phyloP scores from a whole-genome alignment of 2,329 filamentous ascomycete genomes.

The Trichoderma afroharzianum region DNA sequence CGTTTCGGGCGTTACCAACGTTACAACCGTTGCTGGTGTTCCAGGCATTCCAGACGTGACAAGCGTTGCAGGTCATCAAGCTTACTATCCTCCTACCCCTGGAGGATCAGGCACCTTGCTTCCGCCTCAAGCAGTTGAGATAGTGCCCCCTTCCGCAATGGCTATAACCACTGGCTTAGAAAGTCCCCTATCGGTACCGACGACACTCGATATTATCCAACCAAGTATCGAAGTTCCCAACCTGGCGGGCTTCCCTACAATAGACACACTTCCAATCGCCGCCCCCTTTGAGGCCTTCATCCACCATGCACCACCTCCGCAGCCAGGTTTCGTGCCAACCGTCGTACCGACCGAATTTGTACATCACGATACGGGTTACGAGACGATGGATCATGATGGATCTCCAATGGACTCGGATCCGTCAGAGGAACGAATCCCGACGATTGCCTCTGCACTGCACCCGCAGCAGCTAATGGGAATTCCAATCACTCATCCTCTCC shows the following conservation, averaged over 20 bases:
- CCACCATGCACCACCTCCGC: conserved; percentile 56
- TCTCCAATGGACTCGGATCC: conserved; percentile 60
- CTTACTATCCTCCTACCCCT: conserved; percentile 85
- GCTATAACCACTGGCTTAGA: conserved; percentile 71
- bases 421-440: conserved; percentile 48
- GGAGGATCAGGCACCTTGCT: conserved; percentile 77
- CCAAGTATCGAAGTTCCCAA: conserved; percentile 57
- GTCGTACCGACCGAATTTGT: conserved; percentile 76
- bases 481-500: conserved; percentile 44
- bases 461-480: conserved; percentile 46
- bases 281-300: conserved; percentile 69
- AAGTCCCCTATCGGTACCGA: conserved; percentile 76
- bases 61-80: conserved; percentile 58
- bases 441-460: conserved; percentile 59
- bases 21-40: conserved; percentile 37
- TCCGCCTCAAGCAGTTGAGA: conserved; percentile 77
- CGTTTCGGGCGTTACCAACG: neutral
- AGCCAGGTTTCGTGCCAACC: conserved; percentile 67
- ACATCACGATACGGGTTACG: conserved; percentile 75
- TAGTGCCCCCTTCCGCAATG: conserved; percentile 73
- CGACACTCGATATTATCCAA: conserved; percentile 63
- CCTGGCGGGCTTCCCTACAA: conserved; percentile 63
- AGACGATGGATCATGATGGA: conserved; percentile 72
- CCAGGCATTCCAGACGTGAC: neutral
- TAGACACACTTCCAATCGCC: conserved; percentile 57